Evolutionary conservation across 495 filamentous ascomycete genomes (phyloP), one percentile per base, ranked within the genome.

Genomic region (Clohesyomyces aquaticus): DNA sequence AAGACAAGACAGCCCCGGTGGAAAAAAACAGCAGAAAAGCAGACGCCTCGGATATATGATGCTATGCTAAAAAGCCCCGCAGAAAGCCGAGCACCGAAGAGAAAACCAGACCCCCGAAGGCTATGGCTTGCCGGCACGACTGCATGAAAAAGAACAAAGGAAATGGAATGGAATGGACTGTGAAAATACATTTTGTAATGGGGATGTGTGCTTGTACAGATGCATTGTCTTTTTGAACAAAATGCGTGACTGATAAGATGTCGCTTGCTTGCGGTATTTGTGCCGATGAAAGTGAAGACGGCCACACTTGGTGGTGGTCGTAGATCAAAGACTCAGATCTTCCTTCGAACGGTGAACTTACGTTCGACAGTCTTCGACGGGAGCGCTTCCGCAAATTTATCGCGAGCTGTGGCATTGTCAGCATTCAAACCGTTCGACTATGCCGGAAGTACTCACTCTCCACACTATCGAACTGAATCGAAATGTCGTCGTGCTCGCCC

Each of bases 401-500:
- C 74, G 14, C 75, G 67, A 6, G 72, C 75, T 77, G 47, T 45
- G 29, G 3, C 28, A 25, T 14, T 26, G 60, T 76, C 52, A 76
- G 72, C 63, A 11, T 45, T 19, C 27, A 42, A 21, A 1, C n/a
- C 52, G 22, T 35, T 11, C 26, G 10, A 55, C 2, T 11, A 18
- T 58, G 4, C 32, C 12, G 21, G 38, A 19, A 22, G 28, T 54
- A 83, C 89, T 74, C 79, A 96, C 91, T 89, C 69, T 82, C 74
- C 71, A 88, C 87, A 26, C 77, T 85, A 45, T 95, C 90, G 79
- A 96, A 96, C 23, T 85, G 70, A 69, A 96, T 88, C 22, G 85
- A 79, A 69, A 96, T 88, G 77, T 96, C 92, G 75, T 96, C 92
- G 73, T 95, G 90, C 76, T 95, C 91, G 19, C 88, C 87, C 0